Conservation (phyloP, 495 filamentous ascomycete species). For the Daldinia grandis region DNA sequence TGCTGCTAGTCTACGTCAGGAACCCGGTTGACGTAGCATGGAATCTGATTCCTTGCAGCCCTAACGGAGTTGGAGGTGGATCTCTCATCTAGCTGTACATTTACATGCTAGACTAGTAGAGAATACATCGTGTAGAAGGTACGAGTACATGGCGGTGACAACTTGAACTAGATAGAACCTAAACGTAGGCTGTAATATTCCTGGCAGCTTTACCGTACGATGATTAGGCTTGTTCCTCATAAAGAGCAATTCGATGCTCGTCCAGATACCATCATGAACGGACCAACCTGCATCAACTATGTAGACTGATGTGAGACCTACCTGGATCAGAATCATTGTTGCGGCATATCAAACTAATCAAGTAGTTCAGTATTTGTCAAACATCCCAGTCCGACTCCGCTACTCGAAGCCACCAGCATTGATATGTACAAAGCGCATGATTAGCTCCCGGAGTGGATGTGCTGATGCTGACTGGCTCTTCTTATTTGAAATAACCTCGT, state of each 20-base stretch:
- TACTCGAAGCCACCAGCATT: conserved; percentile 27
- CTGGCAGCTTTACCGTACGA: neutral
- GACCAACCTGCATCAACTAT: neutral
- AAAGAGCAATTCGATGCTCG: neutral
- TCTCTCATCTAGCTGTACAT: neutral
- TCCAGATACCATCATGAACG: neutral
- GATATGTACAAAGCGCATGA: conserved; percentile 15
- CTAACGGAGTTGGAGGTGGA: conserved; percentile 7
- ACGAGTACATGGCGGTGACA: neutral
- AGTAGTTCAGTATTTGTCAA: conserved; percentile 34
- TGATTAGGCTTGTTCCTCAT: neutral
- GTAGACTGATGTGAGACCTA: conserved; percentile 20
- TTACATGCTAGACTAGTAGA: neutral
- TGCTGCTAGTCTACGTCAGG: conserved; percentile 35
- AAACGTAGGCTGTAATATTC: neutral
- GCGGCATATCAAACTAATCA: conserved; percentile 8
- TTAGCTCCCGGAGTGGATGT: conserved; percentile 27
- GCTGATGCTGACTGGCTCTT: conserved; percentile 35
- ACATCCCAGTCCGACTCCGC: conserved; percentile 37
- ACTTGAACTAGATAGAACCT: neutral
- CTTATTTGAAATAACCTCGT: conserved; percentile 38
- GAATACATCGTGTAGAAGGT: neutral
- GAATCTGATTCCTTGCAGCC: conserved; percentile 19
- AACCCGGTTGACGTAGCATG: conserved; percentile 20
- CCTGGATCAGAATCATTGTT: conserved; percentile 10